Percentiles rank a stretch among this genome's conserved stretches.
phyloP scores from a whole-genome alignment of 1,284 basidiomycete genomes.

The Mycena citricolor region DNA sequence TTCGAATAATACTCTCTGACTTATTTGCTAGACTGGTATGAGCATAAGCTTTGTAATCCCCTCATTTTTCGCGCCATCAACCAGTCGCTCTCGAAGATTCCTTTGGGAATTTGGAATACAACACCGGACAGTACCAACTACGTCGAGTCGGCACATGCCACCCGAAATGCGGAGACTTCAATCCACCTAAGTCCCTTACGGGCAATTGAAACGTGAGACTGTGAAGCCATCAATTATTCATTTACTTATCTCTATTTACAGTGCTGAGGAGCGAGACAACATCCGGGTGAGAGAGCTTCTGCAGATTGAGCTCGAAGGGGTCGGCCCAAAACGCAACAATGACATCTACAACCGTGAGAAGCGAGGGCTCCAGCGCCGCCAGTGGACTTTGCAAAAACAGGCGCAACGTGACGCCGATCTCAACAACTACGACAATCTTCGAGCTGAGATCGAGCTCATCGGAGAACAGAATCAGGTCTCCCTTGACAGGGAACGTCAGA shows the following conservation, averaged over 20 bases:
- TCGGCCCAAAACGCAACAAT: constrained; percentile 5
- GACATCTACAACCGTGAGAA: constrained; percentile 7
- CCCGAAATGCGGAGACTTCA: constrained; percentile 22
- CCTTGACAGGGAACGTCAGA: not conserved
- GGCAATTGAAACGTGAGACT: too few species aligned
- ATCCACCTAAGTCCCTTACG: too few species aligned
- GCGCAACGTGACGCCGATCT: constrained; percentile 5
- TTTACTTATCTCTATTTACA: too few species aligned
- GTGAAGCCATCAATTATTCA: too few species aligned
- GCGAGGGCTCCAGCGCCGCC: not conserved
- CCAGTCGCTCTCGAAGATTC: constrained; percentile 7
- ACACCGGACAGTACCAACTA: constrained; percentile 9
- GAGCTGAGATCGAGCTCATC: not conserved
- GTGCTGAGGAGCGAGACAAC: constrained; percentile 3
- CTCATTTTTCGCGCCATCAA: constrained; percentile 23
- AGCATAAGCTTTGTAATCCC: constrained; percentile 20
- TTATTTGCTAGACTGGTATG: constrained; percentile 22
- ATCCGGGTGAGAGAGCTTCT: not conserved
- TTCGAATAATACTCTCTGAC: too few species aligned
- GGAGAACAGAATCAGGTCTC: constrained; percentile 1
- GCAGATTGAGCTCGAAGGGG: not conserved
- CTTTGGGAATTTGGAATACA: constrained; percentile 1
- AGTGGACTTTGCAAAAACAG: not conserved
- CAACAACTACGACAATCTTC: not conserved
- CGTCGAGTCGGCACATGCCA: constrained; percentile 12